phyloP scores from a whole-genome alignment of 805 yeast genomes.

The Ogataea methanolica region DNA sequence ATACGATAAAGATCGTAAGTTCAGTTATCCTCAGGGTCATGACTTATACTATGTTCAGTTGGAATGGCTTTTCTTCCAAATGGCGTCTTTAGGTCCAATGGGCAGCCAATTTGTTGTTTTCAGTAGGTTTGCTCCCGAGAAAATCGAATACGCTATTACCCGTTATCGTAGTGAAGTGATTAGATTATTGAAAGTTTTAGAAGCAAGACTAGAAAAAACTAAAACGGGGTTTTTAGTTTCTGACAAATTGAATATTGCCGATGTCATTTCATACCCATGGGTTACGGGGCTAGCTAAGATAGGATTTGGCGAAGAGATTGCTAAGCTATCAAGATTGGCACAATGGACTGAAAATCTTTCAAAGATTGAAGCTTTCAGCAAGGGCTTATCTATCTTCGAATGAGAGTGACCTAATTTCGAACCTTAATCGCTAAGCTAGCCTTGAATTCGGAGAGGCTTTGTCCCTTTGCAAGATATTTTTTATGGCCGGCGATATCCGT shows the following conservation, averaged over 20 bases:
- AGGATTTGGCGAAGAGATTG: slow-evolving; percentile 28
- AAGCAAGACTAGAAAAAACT: slow-evolving; percentile 43
- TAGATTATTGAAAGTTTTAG: slow-evolving; percentile 51
- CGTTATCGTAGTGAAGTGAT: slow-evolving; percentile 48
- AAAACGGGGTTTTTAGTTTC: slow-evolving; percentile 55
- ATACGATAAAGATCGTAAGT: slow-evolving; percentile 51
- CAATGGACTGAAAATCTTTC: too few species aligned
- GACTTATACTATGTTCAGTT: slow-evolving; percentile 45
- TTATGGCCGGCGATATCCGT: too few species aligned
- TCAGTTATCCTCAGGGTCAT: slow-evolving; percentile 35
- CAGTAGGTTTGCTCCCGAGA: slow-evolving; percentile 39
- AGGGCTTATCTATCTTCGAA: slow-evolving; percentile 19
- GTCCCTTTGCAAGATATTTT: too few species aligned
- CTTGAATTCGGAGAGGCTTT: slow-evolving; percentile 15
- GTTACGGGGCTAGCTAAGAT: slow-evolving; percentile 12
- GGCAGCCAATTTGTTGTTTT: slow-evolving; percentile 59
- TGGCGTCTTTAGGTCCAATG: slow-evolving; percentile 58
- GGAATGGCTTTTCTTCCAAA: slow-evolving; percentile 53
- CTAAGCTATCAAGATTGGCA: slow-evolving; percentile 35
- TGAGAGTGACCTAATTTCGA: too few species aligned
- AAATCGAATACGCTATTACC: slow-evolving; percentile 48
- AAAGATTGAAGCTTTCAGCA: slow-evolving; percentile 33
- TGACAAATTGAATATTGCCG: slow-evolving; percentile 55
- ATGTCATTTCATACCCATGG: slow-evolving; percentile 49
- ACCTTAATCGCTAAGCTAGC: neutral